phyloP scores from a whole-genome alignment of 164 flowering plant species.

The Echeveria elegans region DNA sequence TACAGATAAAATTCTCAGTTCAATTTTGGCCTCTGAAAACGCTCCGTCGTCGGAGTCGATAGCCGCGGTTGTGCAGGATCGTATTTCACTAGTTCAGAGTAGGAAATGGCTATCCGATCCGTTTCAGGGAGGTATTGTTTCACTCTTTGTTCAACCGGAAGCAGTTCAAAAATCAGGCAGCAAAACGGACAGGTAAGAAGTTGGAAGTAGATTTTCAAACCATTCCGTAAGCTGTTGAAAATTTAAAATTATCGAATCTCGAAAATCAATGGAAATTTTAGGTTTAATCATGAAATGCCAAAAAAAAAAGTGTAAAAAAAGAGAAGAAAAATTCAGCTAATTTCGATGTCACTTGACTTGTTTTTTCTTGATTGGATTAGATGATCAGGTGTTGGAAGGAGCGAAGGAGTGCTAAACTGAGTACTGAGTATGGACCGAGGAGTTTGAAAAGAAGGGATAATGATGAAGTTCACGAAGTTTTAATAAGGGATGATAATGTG shows the following conservation, averaged over 20 bases:
- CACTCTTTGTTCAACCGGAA: neutral
- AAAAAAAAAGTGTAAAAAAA: neutral
- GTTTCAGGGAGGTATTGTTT: neutral
- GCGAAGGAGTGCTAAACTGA: neutral
- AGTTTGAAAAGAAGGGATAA: constrained; percentile 24
- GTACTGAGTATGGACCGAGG: neutral
- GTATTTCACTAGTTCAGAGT: neutral
- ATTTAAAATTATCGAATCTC: neutral
- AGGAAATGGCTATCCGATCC: neutral
- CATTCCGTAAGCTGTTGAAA: neutral
- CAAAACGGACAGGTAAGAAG: neutral
- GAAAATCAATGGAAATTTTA: too few relatives aligned
- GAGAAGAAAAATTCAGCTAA: neutral
- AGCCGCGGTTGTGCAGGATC: too few relatives aligned
- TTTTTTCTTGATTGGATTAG: constrained; percentile 1
- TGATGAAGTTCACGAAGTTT: constrained; percentile 23
- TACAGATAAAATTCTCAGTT: too few relatives aligned
- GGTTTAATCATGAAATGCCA: neutral
- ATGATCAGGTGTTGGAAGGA: neutral
- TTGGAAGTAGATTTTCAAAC: neutral
- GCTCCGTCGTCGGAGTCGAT: too few relatives aligned
- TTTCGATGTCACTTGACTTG: neutral
- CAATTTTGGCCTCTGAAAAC: too few relatives aligned
- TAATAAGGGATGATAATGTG: constrained; percentile 31
- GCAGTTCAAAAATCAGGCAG: neutral